A percentile compares a stretch with the other conserved stretches of the same genome.
Evolutionary conservation across 345 rosid genomes (phyloP).

Genomic region (Angophora floribunda): DNA sequence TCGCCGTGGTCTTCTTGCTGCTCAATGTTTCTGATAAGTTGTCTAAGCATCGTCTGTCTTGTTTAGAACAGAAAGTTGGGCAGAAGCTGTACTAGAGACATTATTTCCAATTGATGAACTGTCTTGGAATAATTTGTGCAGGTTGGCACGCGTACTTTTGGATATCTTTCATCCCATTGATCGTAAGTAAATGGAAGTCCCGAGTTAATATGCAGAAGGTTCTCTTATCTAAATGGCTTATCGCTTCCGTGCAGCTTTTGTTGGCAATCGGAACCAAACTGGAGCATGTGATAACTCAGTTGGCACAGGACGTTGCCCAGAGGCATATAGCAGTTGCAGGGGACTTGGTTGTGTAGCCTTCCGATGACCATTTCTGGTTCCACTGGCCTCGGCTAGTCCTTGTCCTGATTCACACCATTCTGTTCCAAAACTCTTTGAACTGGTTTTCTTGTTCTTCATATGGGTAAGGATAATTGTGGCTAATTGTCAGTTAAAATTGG

Average conservation of each 20-base stretch:
- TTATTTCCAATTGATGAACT: not conserved
- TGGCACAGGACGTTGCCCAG: constrained; percentile 70
- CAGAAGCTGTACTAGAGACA: not conserved
- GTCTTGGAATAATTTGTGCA: constrained; percentile 10
- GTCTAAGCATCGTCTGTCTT: too few relatives aligned
- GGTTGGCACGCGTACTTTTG: constrained; percentile 85
- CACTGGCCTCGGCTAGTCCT: constrained; percentile 44
- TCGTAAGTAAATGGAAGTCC: constrained; percentile 28
- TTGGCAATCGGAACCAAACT: constrained; percentile 72
- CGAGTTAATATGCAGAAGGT: not conserved
- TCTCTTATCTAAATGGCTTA: not conserved
- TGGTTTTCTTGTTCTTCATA: constrained; percentile 73
- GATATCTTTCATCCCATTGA: constrained; percentile 63
- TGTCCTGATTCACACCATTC: constrained; percentile 60
- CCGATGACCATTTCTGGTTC: constrained; percentile 81
- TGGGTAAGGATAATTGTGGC: constrained; percentile 25
- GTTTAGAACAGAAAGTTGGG: not conserved
- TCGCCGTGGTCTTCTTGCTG: constrained; percentile 67
- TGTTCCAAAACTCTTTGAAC: constrained; percentile 89
- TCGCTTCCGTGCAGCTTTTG: constrained; percentile 33
- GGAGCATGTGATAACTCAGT: constrained; percentile 61
- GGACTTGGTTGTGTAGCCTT: constrained; percentile 63
- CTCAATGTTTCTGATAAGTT: constrained; percentile 53
- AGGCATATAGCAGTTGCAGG: constrained; percentile 58
- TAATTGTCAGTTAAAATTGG: not conserved